These are phyloP conservation scores for Cucurbita pepo DNA, from an alignment of 306 rosid species.

Conservation along the genomic window DNA sequence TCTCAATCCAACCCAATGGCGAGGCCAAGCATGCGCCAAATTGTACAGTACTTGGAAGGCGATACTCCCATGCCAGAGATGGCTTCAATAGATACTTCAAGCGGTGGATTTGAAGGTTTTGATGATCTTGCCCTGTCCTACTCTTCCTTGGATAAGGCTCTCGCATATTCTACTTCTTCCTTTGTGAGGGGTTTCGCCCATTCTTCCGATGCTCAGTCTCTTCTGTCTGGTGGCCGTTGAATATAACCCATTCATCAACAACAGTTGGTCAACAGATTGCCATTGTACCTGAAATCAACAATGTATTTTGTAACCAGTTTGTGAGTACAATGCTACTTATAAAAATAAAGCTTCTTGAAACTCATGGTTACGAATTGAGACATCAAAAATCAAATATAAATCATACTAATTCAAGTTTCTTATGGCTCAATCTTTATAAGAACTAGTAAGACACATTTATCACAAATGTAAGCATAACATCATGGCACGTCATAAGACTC, in stretches of 20 bases:
- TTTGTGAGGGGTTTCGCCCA: neutral
- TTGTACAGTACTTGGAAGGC: conserved; percentile 17
- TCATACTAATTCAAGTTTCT: too few species aligned
- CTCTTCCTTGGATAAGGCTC: neutral
- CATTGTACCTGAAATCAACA: neutral
- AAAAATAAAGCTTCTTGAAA: too few species aligned
- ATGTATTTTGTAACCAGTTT: neutral
- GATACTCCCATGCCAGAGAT: neutral
- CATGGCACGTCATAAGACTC: too few species aligned
- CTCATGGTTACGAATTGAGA: too few species aligned
- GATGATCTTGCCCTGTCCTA: neutral
- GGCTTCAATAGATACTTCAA: neutral
- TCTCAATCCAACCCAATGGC: conserved; percentile 10
- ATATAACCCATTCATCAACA: neutral
- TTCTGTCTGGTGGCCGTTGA: conserved; percentile 7
- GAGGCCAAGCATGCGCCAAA: conserved; percentile 25
- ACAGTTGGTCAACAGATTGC: neutral
- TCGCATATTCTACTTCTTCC: neutral
- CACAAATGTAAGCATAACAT: too few species aligned
- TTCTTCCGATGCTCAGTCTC: conserved; percentile 2
- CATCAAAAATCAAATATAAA: too few species aligned
- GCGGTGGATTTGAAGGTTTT: neutral
- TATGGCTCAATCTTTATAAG: too few species aligned
- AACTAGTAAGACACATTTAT: too few species aligned
- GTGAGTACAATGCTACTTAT: too few species aligned